Percentiles rank a stretch among this genome's conserved stretches.
Conservation (phyloP, 78 protist genomes). For the Cavenderia fasciculata region DNA sequence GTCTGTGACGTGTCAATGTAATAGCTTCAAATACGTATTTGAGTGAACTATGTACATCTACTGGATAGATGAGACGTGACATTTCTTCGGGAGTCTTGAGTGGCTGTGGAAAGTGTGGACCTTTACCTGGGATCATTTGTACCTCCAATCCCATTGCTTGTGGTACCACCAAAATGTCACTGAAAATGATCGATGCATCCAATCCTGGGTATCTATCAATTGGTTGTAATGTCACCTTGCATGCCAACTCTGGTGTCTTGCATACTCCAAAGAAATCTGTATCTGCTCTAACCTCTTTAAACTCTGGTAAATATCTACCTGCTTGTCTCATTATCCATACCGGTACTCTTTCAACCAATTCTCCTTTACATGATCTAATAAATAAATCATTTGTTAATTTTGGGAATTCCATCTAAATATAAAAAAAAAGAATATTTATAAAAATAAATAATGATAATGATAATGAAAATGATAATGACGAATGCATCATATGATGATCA, state of each 20-base stretch:
- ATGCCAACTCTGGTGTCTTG: conserved; percentile 93
- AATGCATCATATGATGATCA: too few species aligned
- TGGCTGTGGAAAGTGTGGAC: conserved; percentile 88
- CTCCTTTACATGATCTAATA: conserved; percentile 90
- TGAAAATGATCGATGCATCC: conserved; percentile 96
- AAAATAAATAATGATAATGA: too few species aligned
- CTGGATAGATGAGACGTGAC: conserved; percentile 62
- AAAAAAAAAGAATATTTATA: too few species aligned
- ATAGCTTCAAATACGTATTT: conserved; percentile 91
- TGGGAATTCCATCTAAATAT: conserved; percentile 71
- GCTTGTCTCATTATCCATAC: conserved; percentile 99
- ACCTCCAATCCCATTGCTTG: conserved; percentile 87
- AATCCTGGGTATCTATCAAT: conserved; percentile 82
- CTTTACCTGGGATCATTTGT: conserved; percentile 87
- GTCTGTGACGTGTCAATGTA: conserved; percentile 78
- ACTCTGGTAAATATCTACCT: conserved; percentile 95
- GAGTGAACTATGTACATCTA: conserved; percentile 73
- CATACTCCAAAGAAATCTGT: conserved; percentile 89
- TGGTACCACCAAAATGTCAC: conserved; percentile 92
- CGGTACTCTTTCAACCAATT: conserved; percentile 80
- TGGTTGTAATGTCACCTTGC: conserved; percentile 93
- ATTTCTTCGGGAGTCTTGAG: conserved; percentile 8
- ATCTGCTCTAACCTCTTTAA: conserved; percentile 55
- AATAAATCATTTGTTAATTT: conserved; percentile 80
- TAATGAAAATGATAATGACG: too few species aligned